A percentile compares a stretch with the other conserved stretches of the same genome.
phyloP scores from a whole-genome alignment of 2,329 filamentous ascomycete genomes.

The Penicillium expansum region DNA sequence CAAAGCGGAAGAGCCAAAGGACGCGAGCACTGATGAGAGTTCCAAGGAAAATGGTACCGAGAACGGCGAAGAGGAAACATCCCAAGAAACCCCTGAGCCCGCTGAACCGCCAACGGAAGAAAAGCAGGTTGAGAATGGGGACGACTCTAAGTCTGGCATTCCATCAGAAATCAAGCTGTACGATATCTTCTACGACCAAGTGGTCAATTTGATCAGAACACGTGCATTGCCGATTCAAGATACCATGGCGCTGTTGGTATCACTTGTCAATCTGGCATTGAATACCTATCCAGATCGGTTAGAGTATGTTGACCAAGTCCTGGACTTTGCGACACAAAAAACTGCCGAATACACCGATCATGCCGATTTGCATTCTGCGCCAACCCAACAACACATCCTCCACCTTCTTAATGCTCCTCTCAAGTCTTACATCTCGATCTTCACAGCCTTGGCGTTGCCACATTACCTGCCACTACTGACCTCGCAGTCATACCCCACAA shows the following conservation, averaged over 20 bases:
- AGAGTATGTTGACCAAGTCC: conserved; percentile 92
- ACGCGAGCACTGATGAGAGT: conserved; percentile 34
- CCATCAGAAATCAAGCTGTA: conserved; percentile 78
- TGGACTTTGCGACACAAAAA: conserved; percentile 84
- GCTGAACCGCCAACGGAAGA: conserved; percentile 28
- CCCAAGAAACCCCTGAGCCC: conserved; percentile 25
- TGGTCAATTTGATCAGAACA: conserved; percentile 86
- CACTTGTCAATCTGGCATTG: conserved; percentile 84
- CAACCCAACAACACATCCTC: conserved; percentile 83
- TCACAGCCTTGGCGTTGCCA: conserved; percentile 90
- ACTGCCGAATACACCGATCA: conserved; percentile 87
- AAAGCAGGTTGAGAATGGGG: conserved; percentile 33
- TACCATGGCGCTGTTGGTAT: conserved; percentile 90
- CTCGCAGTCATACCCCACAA: conserved; percentile 87
- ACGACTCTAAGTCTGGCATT: conserved; percentile 38
- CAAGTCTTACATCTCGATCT: conserved; percentile 85
- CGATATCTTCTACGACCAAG: conserved; percentile 95
- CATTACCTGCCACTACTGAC: conserved; percentile 88
- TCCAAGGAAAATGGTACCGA: conserved; percentile 36
- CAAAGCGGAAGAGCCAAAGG: conserved; percentile 39
- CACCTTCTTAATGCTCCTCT: conserved; percentile 87
- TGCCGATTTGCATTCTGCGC: conserved; percentile 85
- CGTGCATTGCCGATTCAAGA: conserved; percentile 92
- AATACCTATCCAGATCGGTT: conserved; percentile 92
- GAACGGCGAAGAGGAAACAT: conserved; percentile 37